A percentile compares a stretch with the other conserved stretches of the same genome.
Conservation (phyloP, 1,284 basidiomycete species). For the Rhodotorula sp. region DNA sequence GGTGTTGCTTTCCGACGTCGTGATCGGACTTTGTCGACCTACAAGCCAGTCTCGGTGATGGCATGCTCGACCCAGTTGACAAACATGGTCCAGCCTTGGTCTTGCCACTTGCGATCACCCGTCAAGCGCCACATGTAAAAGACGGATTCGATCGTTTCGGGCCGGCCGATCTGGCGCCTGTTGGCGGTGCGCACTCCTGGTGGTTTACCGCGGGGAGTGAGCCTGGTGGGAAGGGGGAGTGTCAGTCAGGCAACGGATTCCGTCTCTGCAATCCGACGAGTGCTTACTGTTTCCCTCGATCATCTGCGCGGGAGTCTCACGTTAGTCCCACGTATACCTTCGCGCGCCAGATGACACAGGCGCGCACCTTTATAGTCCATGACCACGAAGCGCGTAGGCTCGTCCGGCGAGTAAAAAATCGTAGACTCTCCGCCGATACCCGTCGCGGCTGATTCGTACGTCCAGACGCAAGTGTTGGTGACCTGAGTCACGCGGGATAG, state of each 20-base stretch:
- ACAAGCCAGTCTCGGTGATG: constrained; percentile 42
- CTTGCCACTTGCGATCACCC: constrained; percentile 58
- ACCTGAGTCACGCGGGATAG: constrained; percentile 28
- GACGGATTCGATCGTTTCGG: constrained; percentile 60
- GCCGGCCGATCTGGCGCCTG: constrained; percentile 50
- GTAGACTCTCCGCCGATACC: constrained; percentile 53
- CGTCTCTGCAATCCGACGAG: not conserved
- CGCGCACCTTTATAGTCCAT: constrained; percentile 24
- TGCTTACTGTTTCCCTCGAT: not conserved
- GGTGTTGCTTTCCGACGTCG: not conserved
- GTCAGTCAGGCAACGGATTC: not conserved
- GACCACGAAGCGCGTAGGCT: constrained; percentile 41
- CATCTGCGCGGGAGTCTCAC: not conserved
- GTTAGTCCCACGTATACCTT: too few relatives aligned
- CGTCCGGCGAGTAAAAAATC: constrained; percentile 47
- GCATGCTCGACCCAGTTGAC: constrained; percentile 55
- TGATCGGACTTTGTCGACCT: not conserved
- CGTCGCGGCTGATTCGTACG: constrained; percentile 50
- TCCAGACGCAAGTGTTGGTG: constrained; percentile 58
- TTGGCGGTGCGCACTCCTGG: constrained; percentile 16
- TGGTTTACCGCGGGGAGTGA: constrained; percentile 41
- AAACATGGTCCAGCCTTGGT: constrained; percentile 62
- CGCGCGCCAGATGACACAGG: too few relatives aligned
- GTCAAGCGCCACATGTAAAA: constrained; percentile 59
- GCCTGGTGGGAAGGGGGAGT: not conserved